Conservation (phyloP, 176 grass and related monocot genomes). For the Avena insularis region DNA sequence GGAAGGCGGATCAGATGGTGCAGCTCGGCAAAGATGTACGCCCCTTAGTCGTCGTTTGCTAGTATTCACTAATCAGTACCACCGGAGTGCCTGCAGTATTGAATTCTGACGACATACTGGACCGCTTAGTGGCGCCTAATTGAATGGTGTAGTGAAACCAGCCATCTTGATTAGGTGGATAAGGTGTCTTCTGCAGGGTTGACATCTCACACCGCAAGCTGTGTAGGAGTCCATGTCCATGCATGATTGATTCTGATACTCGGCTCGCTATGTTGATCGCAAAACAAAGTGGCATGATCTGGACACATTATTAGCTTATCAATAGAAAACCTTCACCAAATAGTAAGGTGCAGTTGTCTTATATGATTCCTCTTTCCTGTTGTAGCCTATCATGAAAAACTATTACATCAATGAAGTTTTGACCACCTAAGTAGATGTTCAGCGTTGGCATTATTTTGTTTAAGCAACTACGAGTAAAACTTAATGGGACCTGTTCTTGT, state of each 20-base stretch:
- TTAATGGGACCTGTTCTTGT: not conserved
- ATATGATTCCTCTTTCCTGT: not conserved
- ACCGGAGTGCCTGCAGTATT: not conserved
- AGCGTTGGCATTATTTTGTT: not conserved
- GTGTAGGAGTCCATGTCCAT: not conserved
- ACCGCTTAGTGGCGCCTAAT: not conserved
- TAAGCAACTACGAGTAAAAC: not conserved
- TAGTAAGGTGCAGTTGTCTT: not conserved
- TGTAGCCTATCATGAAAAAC: not conserved
- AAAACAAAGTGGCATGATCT: not conserved
- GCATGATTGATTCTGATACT: not conserved
- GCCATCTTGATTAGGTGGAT: not conserved
- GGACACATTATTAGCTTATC: not conserved
- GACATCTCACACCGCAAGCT: not conserved
- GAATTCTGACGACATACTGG: not conserved
- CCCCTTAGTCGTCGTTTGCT: not conserved
- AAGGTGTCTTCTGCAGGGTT: not conserved
- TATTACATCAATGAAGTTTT: not conserved
- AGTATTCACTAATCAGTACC: not conserved
- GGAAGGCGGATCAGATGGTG: constrained; percentile 95
- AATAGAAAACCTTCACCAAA: not conserved
- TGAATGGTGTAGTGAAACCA: not conserved
- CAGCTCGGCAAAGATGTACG: constrained; percentile 92
- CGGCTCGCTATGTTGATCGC: not conserved
- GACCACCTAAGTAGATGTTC: not conserved